These are phyloP conservation scores for Microdochium paspali DNA, from an alignment of 2,329 filamentous ascomycete genomes.

Conservation along the genomic window DNA sequence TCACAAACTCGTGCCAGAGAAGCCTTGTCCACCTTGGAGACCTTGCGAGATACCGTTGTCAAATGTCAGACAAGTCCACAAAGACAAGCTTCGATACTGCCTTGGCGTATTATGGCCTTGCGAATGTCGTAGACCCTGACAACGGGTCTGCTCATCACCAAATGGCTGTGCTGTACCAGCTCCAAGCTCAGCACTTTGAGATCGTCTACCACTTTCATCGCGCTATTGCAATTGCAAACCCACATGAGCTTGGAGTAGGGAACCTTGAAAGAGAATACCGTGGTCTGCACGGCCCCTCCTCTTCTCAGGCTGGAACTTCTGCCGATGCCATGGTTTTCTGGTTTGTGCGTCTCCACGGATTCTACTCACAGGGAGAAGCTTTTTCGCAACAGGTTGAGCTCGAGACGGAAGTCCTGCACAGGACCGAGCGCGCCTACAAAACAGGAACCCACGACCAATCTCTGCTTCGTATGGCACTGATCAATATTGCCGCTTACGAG, in stretches of 20 bases:
- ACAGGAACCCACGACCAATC: constrained; percentile 53
- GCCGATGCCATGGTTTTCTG: constrained; percentile 62
- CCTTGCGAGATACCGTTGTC: constrained; percentile 74
- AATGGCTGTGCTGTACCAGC: constrained; percentile 74
- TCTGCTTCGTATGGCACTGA: constrained; percentile 70
- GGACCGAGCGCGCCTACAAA: constrained; percentile 65
- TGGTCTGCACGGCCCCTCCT: constrained; percentile 30
- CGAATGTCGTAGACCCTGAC: constrained; percentile 65
- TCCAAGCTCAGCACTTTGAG: constrained; percentile 70
- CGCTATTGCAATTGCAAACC: constrained; percentile 63
- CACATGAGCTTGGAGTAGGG: constrained; percentile 61
- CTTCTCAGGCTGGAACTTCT: constrained; percentile 19
- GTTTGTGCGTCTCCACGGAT: constrained; percentile 80
- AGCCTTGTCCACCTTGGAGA: constrained; percentile 84
- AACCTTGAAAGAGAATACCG: constrained; percentile 78
- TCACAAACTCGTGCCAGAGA: constrained; percentile 69
- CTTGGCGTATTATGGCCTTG: constrained; percentile 75
- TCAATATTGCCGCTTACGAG: constrained; percentile 79
- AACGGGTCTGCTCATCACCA: constrained; percentile 85
- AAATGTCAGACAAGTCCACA: constrained; percentile 55
- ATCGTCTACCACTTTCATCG: constrained; percentile 87
- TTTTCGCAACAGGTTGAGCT: constrained; percentile 72
- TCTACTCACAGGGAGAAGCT: constrained; percentile 68
- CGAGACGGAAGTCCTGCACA: constrained; percentile 75
- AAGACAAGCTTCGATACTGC: constrained; percentile 71